Evolutionary conservation across 192 early-diverging fungal genomes (phyloP).

Genomic region (Podila epigama): DNA sequence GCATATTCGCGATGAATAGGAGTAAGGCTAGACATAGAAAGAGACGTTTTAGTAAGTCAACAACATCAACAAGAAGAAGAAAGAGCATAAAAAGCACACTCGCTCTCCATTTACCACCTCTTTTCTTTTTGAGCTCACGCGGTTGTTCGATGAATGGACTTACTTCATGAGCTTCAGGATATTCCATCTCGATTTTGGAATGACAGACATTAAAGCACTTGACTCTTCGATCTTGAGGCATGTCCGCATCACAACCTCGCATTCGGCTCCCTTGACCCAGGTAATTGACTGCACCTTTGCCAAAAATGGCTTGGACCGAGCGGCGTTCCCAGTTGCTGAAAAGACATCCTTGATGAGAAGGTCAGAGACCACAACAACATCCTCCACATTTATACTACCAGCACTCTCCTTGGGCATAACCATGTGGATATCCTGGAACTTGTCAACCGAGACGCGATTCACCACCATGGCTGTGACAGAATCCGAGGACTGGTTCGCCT

Average conservation of each 20-base stretch:
- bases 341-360: conserved; percentile 44
- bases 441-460: conserved; percentile 70
- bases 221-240: conserved; percentile 54
- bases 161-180: conserved; percentile 55
- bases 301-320: conserved; percentile 51
- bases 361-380: conserved; percentile 69
- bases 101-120: too few relatives aligned
- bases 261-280: conserved; percentile 49
- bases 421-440: conserved; percentile 78
- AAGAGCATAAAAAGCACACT: too few relatives aligned
- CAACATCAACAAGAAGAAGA: too few relatives aligned
- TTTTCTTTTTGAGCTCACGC: too few relatives aligned
- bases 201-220: conserved; percentile 51
- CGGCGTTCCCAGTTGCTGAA: conserved; percentile 11
- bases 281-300: conserved; percentile 60
- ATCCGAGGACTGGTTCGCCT: conserved; percentile 58
- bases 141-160: too few relatives aligned
- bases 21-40: conserved; percentile 59
- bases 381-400: conserved; percentile 64
- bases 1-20: conserved; percentile 86
- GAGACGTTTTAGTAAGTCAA: too few relatives aligned
- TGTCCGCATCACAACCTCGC: conserved; percentile 54
- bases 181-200: conserved; percentile 53
- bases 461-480: conserved; percentile 51
- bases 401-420: conserved; percentile 23